Evolutionary conservation across 2,329 filamentous ascomycete species (phyloP).

Genomic region (Cytospora piceae): DNA sequence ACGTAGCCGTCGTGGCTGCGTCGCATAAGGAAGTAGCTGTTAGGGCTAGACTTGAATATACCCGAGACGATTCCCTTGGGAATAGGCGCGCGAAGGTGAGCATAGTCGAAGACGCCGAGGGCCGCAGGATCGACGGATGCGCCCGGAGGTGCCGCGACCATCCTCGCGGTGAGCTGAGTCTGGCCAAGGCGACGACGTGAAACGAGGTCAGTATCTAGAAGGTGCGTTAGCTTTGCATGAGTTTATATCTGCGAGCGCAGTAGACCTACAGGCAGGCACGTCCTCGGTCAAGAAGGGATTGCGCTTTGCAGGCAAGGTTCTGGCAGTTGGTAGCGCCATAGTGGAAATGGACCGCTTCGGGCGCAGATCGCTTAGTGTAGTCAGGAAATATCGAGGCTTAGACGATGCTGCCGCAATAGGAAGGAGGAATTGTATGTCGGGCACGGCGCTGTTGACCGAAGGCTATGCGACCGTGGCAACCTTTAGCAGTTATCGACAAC

Average conservation of each 20-base stretch:
- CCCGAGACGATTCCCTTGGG: slow-evolving; percentile 91
- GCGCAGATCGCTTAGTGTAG: neutral
- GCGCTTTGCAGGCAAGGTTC: slow-evolving; percentile 48
- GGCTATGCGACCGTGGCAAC: slow-evolving; percentile 25
- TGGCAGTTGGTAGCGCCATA: slow-evolving; percentile 33
- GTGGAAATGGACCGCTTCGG: neutral
- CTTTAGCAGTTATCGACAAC: slow-evolving; percentile 18
- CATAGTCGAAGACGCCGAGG: slow-evolving; percentile 90
- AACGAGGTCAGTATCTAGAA: slow-evolving; percentile 73
- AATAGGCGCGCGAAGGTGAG: slow-evolving; percentile 88
- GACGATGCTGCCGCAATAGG: neutral
- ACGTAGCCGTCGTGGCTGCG: slow-evolving; percentile 83
- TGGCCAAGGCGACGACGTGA: slow-evolving; percentile 86
- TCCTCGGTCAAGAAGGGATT: slow-evolving; percentile 60
- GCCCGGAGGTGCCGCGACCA: slow-evolving; percentile 70
- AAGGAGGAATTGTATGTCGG: slow-evolving; percentile 14
- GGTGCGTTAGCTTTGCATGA: slow-evolving; percentile 28
- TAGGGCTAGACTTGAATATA: slow-evolving; percentile 87
- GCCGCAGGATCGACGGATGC: slow-evolving; percentile 74
- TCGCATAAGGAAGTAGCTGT: slow-evolving; percentile 96
- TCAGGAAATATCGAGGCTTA: neutral
- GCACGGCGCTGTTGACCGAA: slow-evolving; percentile 14
- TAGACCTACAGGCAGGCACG: slow-evolving; percentile 53
- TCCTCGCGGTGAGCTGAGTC: slow-evolving; percentile 85
- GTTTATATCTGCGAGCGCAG: neutral